A percentile compares a stretch with the other conserved stretches of the same genome.
phyloP scores from a whole-genome alignment of 139 green algal species.

The Volvox africanus region DNA sequence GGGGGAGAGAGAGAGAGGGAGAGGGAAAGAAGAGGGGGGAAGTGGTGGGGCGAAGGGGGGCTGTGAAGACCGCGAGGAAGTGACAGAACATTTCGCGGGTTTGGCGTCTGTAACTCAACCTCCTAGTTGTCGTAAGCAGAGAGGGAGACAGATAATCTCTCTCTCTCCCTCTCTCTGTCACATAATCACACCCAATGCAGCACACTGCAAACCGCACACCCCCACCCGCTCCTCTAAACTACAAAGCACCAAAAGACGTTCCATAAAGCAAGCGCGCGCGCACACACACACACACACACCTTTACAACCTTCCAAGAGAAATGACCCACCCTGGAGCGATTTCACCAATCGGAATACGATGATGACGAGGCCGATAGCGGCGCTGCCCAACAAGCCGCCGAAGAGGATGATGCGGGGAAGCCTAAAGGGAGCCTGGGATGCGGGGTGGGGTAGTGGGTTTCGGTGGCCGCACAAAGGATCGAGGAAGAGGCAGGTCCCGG shows the following conservation, averaged over 20 bases:
- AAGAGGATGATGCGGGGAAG: slow-evolving; percentile 84
- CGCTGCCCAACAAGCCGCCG: slow-evolving; percentile 77
- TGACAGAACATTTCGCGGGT: too few relatives aligned
- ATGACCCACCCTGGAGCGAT: slow-evolving; percentile 68
- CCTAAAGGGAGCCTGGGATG: slow-evolving; percentile 87
- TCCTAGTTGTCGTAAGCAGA: too few relatives aligned
- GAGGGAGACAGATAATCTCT: too few relatives aligned
- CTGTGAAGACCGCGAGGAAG: not conserved
- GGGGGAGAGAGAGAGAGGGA: not conserved
- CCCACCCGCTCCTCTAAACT: too few relatives aligned
- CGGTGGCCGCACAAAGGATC: too few relatives aligned
- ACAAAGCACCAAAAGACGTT: too few relatives aligned
- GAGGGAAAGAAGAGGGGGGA: not conserved
- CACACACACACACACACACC: not conserved
- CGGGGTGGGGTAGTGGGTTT: too few relatives aligned
- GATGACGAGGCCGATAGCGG: slow-evolving; percentile 86
- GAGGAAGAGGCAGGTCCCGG: too few relatives aligned
- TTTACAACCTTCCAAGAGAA: not conserved
- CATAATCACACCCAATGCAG: too few relatives aligned
- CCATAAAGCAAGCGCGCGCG: not conserved
- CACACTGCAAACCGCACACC: too few relatives aligned
- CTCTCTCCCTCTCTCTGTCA: too few relatives aligned
- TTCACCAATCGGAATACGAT: slow-evolving; percentile 72
- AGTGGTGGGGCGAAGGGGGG: not conserved
- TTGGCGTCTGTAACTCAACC: too few relatives aligned